Evolutionary conservation across 208 protist genomes (phyloP).

Genomic region (Porcisia hertigi): DNA sequence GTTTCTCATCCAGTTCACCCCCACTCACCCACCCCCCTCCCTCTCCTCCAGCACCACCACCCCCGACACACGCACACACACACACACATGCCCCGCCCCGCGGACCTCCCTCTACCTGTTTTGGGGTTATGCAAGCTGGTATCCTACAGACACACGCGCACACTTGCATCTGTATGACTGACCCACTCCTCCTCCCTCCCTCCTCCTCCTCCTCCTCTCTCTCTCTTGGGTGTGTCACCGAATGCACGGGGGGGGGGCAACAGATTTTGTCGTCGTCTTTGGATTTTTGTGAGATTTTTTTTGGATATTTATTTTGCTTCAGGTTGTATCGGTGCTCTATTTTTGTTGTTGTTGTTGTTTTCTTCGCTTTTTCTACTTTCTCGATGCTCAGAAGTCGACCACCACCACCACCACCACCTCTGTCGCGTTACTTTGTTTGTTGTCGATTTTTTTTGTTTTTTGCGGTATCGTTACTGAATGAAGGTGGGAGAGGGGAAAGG

Average conservation of each 20-base stretch:
- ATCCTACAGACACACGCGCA: too few relatives aligned
- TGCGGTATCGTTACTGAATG: too few relatives aligned
- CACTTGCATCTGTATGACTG: background rate
- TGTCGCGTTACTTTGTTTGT: constrained; percentile 3
- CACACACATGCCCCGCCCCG: too few relatives aligned
- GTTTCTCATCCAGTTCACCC: background rate
- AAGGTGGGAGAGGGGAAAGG: too few relatives aligned
- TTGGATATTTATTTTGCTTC: background rate
- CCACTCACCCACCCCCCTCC: background rate
- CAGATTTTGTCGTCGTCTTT: background rate
- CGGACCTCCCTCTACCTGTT: too few relatives aligned
- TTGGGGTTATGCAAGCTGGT: too few relatives aligned
- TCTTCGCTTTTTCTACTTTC: background rate
- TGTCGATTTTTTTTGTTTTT: background rate
- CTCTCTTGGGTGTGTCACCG: background rate
- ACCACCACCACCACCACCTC: background rate
- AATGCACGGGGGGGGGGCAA: too few relatives aligned
- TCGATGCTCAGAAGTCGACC: too few relatives aligned
- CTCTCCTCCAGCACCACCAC: background rate
- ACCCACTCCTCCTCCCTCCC: background rate
- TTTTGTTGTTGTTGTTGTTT: background rate
- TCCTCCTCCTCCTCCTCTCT: background rate
- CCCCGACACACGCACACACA: too few relatives aligned
- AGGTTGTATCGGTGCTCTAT: background rate
- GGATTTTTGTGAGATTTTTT: background rate